Conservation (phyloP, 345 rosid species). For the Psidium guajava region DNA sequence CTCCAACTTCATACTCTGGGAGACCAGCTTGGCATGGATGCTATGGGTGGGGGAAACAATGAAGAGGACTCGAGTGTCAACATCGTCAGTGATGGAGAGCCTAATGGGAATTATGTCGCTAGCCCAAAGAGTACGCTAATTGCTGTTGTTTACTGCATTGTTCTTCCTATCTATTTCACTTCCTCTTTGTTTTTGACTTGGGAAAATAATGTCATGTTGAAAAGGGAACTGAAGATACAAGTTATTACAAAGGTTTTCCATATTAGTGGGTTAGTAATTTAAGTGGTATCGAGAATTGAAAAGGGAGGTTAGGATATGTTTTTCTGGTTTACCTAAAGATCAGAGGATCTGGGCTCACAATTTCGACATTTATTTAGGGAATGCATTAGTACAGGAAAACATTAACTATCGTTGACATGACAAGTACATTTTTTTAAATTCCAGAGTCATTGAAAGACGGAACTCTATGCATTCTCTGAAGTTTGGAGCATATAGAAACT, state of each 20-base stretch:
- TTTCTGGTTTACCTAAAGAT: not conserved
- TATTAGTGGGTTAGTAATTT: not conserved
- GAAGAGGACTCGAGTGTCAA: constrained; percentile 58
- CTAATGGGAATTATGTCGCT: constrained; percentile 15
- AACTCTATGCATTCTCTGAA: not conserved
- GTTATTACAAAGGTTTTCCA: not conserved
- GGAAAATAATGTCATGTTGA: not conserved
- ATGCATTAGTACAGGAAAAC: not conserved
- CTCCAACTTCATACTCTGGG: constrained; percentile 59
- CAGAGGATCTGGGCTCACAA: not conserved
- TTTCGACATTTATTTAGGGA: not conserved
- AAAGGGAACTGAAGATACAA: not conserved
- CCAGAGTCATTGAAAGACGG: not conserved
- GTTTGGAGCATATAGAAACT: not conserved
- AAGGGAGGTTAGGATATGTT: not conserved
- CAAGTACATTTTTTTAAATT: constrained; percentile 18
- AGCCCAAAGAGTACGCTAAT: constrained; percentile 21
- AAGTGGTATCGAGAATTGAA: not conserved
- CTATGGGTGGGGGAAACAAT: constrained; percentile 29
- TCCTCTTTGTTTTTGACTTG: not conserved
- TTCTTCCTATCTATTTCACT: not conserved
- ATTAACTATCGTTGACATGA: not conserved
- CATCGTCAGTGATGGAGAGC: constrained; percentile 56
- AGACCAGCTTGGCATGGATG: constrained; percentile 50
- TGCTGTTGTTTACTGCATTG: not conserved